Conservation (phyloP, 257 asterid species). For the Linderniella brevidens region DNA sequence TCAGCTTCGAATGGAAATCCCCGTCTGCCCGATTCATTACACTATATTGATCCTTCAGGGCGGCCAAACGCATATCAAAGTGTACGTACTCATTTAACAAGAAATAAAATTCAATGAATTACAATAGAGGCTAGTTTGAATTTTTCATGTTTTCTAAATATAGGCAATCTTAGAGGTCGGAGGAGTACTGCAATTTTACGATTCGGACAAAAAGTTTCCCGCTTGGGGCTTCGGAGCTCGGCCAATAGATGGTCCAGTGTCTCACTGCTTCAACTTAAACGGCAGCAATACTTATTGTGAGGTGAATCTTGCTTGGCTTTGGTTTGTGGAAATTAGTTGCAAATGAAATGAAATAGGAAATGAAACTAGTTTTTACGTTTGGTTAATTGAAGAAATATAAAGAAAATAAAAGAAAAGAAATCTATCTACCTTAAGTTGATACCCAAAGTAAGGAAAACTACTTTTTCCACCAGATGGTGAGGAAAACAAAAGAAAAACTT, state of each 20-base stretch:
- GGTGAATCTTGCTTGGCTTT: slow-evolving; percentile 41
- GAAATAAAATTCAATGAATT: slow-evolving; percentile 7
- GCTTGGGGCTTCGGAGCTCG: slow-evolving; percentile 99
- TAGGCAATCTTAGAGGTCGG: slow-evolving; percentile 90
- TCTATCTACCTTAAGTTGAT: no score
- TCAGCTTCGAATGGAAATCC: slow-evolving; percentile 99
- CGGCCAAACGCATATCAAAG: slow-evolving; percentile 87
- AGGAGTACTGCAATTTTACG: slow-evolving; percentile 82
- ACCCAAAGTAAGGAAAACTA: no score
- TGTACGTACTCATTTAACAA: slow-evolving; percentile 24
- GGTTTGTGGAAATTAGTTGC: no score
- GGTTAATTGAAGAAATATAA: no score
- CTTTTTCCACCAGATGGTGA: no score
- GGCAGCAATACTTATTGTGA: slow-evolving; percentile 82
- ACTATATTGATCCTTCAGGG: slow-evolving; percentile 87
- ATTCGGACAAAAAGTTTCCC: slow-evolving; percentile 72
- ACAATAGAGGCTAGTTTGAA: slow-evolving; percentile 13
- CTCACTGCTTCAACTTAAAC: slow-evolving; percentile 92
- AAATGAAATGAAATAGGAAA: no score
- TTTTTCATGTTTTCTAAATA: slow-evolving; percentile 12
- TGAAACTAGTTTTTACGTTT: no score
- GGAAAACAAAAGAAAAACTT: no score
- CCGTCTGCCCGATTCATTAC: slow-evolving; percentile 91
- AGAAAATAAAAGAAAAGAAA: no score
- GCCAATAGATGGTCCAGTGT: slow-evolving; percentile 95